Evolutionary conservation across 192 early-diverging fungal species (phyloP).

Genomic region (Dissophora globulifera): DNA sequence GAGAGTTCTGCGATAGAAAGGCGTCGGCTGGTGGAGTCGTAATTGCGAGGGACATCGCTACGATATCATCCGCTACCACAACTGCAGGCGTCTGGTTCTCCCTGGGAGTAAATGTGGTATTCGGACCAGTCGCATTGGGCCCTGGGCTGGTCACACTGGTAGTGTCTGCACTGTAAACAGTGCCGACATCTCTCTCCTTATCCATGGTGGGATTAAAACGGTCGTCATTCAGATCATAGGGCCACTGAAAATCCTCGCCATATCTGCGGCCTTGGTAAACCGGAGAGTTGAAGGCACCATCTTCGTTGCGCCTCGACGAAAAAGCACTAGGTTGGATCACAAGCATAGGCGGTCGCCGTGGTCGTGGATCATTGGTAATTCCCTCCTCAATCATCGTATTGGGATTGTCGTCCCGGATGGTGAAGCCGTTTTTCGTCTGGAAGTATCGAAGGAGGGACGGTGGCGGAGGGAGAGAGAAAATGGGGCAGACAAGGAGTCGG

Average conservation of each 20-base stretch:
- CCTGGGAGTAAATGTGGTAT: neutral
- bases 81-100: neutral
- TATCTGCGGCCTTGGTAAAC: neutral
- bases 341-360: slow-evolving; percentile 31
- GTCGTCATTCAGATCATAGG: slow-evolving; percentile 1
- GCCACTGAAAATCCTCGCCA: neutral
- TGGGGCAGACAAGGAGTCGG: slow-evolving; percentile 31
- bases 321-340: slow-evolving; percentile 8
- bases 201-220: slow-evolving; percentile 5
- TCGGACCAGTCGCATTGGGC: neutral
- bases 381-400: slow-evolving; percentile 49
- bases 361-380: slow-evolving; percentile 45
- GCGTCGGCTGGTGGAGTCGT: neutral
- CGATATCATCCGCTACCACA: neutral
- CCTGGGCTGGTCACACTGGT: slow-evolving; percentile 7
- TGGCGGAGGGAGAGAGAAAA: slow-evolving; percentile 46
- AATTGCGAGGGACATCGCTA: slow-evolving; percentile 3
- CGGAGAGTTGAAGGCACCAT: slow-evolving; percentile 8
- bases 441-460: slow-evolving; percentile 30
- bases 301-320: slow-evolving; percentile 7
- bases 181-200: slow-evolving; percentile 11
- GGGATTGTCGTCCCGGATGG: slow-evolving; percentile 26
- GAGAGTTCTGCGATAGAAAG: neutral
- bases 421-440: slow-evolving; percentile 22
- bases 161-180: slow-evolving; percentile 15